Evolutionary conservation across 2,329 filamentous ascomycete species (phyloP).

Genomic region (Trichoderma sp.): DNA sequence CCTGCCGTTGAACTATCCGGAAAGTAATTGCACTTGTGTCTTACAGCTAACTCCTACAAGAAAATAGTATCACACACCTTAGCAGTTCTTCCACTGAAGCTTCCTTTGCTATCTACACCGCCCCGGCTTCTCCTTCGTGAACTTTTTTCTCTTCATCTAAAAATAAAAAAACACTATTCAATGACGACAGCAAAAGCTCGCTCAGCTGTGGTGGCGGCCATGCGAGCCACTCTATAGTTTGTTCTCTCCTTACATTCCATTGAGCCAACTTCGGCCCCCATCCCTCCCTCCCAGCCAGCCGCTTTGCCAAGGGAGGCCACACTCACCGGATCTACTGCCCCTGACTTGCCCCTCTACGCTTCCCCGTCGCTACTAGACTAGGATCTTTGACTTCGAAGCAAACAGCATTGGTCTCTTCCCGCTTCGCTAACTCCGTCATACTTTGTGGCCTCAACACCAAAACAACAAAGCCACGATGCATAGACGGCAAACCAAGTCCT

Average conservation of each 20-base stretch:
- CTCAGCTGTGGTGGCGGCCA: background rate
- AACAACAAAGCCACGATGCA: constrained; percentile 3
- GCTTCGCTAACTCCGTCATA: background rate
- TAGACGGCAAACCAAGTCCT: background rate
- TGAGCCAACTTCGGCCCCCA: constrained; percentile 15
- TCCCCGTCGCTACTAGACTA: background rate
- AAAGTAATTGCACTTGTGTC: background rate
- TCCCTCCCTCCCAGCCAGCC: constrained; percentile 2
- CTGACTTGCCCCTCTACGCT: constrained; percentile 14
- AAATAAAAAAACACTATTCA: background rate
- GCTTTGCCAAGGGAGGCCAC: constrained; percentile 9
- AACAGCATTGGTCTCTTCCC: constrained; percentile 4
- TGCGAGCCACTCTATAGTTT: background rate
- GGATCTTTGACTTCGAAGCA: background rate
- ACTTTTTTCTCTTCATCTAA: background rate
- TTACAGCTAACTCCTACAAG: background rate
- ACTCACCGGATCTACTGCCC: constrained; percentile 18
- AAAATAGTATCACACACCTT: background rate
- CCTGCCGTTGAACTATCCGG: background rate
- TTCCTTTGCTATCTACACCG: no score
- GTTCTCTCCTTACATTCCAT: background rate
- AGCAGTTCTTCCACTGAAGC: background rate
- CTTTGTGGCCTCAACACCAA: background rate
- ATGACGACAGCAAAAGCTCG: background rate
- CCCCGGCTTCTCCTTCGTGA: background rate